A percentile compares a stretch with the other conserved stretches of the same genome.
These are phyloP conservation scores for Cordyceps tenuipes DNA, from an alignment of 2,329 filamentous ascomycete genomes.

Conservation along the genomic window DNA sequence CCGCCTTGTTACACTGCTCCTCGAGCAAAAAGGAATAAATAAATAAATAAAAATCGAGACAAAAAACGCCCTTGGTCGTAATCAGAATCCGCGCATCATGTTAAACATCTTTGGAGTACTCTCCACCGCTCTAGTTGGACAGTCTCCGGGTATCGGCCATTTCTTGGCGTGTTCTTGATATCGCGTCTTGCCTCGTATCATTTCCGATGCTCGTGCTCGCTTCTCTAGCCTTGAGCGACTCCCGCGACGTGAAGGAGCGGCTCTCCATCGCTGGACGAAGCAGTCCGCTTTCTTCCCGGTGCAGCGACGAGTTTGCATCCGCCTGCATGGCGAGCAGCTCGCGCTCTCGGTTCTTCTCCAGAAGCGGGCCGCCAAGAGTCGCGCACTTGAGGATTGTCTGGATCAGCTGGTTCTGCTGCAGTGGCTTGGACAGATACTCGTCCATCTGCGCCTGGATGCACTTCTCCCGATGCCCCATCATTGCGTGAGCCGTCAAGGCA, in stretches of 20 bases:
- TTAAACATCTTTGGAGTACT: conserved; percentile 9
- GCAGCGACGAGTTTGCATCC: conserved; percentile 37
- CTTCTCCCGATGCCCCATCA: conserved; percentile 96
- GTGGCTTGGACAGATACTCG: conserved; percentile 92
- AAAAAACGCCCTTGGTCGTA: conserved; percentile 8
- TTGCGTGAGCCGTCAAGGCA: conserved; percentile 92
- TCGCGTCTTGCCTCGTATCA: conserved; percentile 30
- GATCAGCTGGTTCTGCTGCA: conserved; percentile 95
- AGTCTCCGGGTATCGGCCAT: conserved; percentile 12
- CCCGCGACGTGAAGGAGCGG: conserved; percentile 62
- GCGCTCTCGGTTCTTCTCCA: conserved; percentile 65
- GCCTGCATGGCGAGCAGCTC: conserved; percentile 45
- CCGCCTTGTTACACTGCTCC: conserved; percentile 11
- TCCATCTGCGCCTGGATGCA: conserved; percentile 99
- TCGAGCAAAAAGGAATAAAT: conserved; percentile 11
- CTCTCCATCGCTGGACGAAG: conserved; percentile 39
- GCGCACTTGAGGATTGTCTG: conserved; percentile 97
- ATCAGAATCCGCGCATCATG: conserved; percentile 9
- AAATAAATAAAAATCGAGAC: neutral
- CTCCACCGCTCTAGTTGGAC: conserved; percentile 5
- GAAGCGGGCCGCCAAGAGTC: conserved; percentile 74
- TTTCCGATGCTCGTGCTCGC: conserved; percentile 46
- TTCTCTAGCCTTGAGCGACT: conserved; percentile 44
- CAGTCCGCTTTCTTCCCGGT: conserved; percentile 29
- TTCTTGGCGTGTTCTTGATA: conserved; percentile 36